Base-by-base conservation (phyloP, 805 yeast species). In the Ogataea ganodermae region DNA sequence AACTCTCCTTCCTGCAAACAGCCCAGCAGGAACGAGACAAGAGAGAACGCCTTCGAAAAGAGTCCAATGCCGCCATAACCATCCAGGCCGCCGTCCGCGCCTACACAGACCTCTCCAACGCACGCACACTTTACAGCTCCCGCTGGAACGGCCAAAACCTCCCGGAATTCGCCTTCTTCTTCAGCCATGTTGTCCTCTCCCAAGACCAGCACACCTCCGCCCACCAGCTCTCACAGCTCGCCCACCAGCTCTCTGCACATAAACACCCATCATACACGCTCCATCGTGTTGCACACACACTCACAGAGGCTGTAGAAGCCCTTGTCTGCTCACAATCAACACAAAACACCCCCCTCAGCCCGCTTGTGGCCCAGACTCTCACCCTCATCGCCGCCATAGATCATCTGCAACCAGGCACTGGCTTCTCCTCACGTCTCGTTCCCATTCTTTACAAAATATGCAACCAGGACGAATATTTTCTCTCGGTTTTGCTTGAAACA, bases 11-110 rank as follows among this genome's bases (percentile, higher is more conserved):
- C 42, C 66, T 92, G n/a, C 79, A 77, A 48, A 81, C 78, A 53
- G 83, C 96, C 3, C 79, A 80, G 55, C 68, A 69, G 32, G 89
- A 87, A 51, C 73, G 97, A 32, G 75, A 73, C 48, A 76, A 75
- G 49, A 75, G 97, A 48, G 90, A 86, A 48, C 62, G 69, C 26
- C 75, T 69, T 13, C 73, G 87, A 18, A 58, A 62, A 12, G 76
- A 73, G 41, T 78, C 74, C 32, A 69, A 65, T 30, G 78, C 88
- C 1, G 81, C 81, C 0, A 46, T 55, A 1, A 44, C 63, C 6
- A 62, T 91, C 30, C 92, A 86, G 59, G 57, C 70, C 2, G 60
- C 69, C 10, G 69, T 81, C 8, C 66, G 82, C 20, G 61, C 73
- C 16, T 68, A 68, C 45, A 42, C 75, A 5, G 72, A 69, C 7